Conservation (phyloP, 2,329 filamentous ascomycete species). For the Elsinoe ampelina region DNA sequence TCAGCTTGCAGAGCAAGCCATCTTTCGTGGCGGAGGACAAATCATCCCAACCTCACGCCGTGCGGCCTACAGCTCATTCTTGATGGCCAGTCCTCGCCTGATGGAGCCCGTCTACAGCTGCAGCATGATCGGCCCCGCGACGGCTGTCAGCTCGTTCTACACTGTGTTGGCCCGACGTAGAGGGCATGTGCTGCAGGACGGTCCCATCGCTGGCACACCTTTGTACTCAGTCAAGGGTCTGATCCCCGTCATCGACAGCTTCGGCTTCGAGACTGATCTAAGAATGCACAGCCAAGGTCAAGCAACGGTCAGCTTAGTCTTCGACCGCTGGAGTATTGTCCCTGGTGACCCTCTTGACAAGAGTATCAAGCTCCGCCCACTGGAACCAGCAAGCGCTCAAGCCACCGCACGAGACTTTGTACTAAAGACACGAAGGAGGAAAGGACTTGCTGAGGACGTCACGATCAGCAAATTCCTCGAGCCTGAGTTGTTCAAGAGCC, state of each 20-base stretch:
- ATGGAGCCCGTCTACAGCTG: conserved; percentile 96
- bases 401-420: conserved; percentile 93
- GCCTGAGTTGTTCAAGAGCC: conserved; percentile 78
- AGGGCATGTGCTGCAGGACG: conserved; percentile 90
- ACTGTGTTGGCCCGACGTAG: conserved; percentile 80
- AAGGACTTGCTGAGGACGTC: conserved; percentile 91
- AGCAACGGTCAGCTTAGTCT: conserved; percentile 81
- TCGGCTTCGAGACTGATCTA: conserved; percentile 95
- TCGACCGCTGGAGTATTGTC: conserved; percentile 93
- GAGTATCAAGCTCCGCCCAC: conserved; percentile 67
- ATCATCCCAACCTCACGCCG: conserved; percentile 92
- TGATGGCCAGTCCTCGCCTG: conserved; percentile 90
- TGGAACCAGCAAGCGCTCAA: conserved; percentile 81
- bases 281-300: conserved; percentile 92
- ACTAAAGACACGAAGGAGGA: conserved; percentile 84
- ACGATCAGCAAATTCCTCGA: conserved; percentile 94
- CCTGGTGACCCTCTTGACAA: conserved; percentile 91
- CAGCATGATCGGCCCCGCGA: conserved; percentile 84
- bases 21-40: conserved; percentile 90
- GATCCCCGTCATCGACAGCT: conserved; percentile 91
- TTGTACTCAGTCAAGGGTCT: conserved; percentile 85
- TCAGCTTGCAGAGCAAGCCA: conserved; percentile 75
- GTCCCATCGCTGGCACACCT: conserved; percentile 85
- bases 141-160: conserved; percentile 80
- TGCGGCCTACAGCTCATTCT: conserved; percentile 89